Base-by-base conservation (phyloP, 495 filamentous ascomycete species). In the Hypoxylon perforatum region DNA sequence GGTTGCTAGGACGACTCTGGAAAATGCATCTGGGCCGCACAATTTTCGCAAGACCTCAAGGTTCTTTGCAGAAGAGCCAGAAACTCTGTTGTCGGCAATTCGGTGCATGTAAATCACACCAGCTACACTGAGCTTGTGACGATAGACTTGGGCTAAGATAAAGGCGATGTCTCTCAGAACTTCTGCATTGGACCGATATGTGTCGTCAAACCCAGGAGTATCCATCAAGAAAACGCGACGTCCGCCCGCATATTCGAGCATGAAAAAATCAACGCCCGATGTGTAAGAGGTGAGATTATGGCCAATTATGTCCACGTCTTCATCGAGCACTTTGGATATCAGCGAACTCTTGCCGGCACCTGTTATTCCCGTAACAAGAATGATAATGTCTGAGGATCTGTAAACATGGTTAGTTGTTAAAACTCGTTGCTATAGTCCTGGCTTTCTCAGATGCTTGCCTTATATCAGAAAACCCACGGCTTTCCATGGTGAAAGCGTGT, bases 21-120 rank as follows among this genome's bases (percentile, higher is more conserved):
- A 53, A 35, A 83, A 59, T n/a, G 51, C 68, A 1, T 78, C 57
- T 0, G 63, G 39, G 0, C 82, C 84, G 52, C 77, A 80, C 0
- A 85, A 58, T 46, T 77, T 69, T n/a, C 72, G 57, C 50, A 85
- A 83, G 58, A 82, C 78, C 12, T 33, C 38, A 0, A 86, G 33
- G 41, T 81, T 82, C 8, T 67, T 72, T 18, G 62, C 63, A 7
- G 77, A 73, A 0, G 81, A 76, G 0, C 79, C 78, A 19, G 58
- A 17, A 61, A 85, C 73, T 2, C 73, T 50, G 12, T 42, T 52
- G 33, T 72, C 56, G 14, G 59, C 60, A 41, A 78, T 77, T 7
- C 52, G 49, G 47, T 77, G 76, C 4, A 74, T 57, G 28, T 73
- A 78, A 11, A 78, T 67, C n/a, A 75, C 55, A 3, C 73, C 75